Conservation (phyloP, 768 basidiomycete species). For the Hirschioporus abietinus region DNA sequence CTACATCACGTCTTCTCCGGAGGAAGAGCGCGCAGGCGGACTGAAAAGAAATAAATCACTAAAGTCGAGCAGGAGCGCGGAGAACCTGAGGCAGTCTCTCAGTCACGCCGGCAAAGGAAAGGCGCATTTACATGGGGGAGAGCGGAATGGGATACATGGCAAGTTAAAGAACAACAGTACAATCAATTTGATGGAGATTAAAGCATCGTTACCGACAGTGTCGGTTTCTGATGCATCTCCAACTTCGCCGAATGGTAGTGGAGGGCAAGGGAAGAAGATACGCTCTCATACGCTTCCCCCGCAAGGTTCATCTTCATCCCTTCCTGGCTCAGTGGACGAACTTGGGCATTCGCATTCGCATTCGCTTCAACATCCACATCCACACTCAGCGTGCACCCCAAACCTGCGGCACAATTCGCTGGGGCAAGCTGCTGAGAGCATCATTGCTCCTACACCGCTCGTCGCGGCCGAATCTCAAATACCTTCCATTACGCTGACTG, state of each 20-base stretch:
- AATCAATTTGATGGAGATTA: slow-evolving; percentile 21
- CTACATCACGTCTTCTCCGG: slow-evolving; percentile 14
- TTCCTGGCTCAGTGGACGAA: neutral
- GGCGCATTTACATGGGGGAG: slow-evolving; percentile 32
- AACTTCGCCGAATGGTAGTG: neutral
- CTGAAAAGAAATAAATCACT: slow-evolving; percentile 37
- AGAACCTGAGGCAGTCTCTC: slow-evolving; percentile 38
- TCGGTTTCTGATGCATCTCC: neutral
- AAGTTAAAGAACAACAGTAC: slow-evolving; percentile 27
- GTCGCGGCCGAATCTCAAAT: slow-evolving; percentile 6
- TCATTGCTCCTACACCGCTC: slow-evolving; percentile 15
- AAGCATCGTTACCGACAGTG: slow-evolving; percentile 5
- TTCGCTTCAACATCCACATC: slow-evolving; percentile 4
- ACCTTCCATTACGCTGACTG: slow-evolving; percentile 11
- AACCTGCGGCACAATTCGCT: slow-evolving; percentile 9
- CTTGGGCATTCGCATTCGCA: neutral
- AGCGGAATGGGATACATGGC: slow-evolving; percentile 26
- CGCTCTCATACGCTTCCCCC: neutral
- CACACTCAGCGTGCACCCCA: too few species aligned
- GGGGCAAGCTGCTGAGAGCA: slow-evolving; percentile 24
- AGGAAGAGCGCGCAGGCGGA: slow-evolving; percentile 31
- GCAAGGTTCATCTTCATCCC: neutral
- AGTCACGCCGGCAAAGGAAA: slow-evolving; percentile 29
- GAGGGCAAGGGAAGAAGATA: neutral
- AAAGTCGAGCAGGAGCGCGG: slow-evolving; percentile 64